These are phyloP conservation scores for Neurospora sp. DNA, from an alignment of 495 filamentous ascomycete genomes.

Conservation along the genomic window DNA sequence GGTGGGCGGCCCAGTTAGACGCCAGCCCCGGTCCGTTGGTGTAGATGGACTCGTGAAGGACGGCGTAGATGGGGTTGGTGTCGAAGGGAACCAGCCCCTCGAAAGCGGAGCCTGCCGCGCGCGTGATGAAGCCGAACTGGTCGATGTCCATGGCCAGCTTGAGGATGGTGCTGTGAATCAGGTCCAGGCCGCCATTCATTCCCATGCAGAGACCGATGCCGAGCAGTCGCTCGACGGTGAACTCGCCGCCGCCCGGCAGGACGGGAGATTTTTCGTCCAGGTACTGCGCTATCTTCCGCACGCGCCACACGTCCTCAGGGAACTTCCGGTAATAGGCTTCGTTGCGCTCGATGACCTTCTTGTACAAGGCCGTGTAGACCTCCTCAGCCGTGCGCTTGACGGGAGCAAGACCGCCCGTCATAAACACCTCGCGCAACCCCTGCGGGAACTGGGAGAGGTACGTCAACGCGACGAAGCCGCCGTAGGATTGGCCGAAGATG, in stretches of 20 bases:
- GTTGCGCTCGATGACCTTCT: slow-evolving; percentile 56
- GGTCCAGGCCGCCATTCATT: slow-evolving; percentile 61
- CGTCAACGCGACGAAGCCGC: slow-evolving; percentile 71
- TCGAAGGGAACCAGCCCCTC: slow-evolving; percentile 61
- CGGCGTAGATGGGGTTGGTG: slow-evolving; percentile 66
- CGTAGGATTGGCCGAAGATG: slow-evolving; percentile 82
- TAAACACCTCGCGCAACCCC: slow-evolving; percentile 70
- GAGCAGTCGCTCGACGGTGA: slow-evolving; percentile 63
- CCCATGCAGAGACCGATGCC: slow-evolving; percentile 71
- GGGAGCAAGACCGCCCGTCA: slow-evolving; percentile 73
- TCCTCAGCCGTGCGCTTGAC: slow-evolving; percentile 59
- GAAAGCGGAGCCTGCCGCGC: slow-evolving; percentile 55
- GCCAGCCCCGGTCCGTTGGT: slow-evolving; percentile 42
- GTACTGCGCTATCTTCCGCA: slow-evolving; percentile 55
- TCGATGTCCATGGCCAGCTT: slow-evolving; percentile 59
- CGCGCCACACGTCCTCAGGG: slow-evolving; percentile 65
- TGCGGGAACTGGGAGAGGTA: slow-evolving; percentile 77
- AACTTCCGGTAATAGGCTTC: slow-evolving; percentile 73
- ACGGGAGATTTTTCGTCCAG: slow-evolving; percentile 49
- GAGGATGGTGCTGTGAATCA: slow-evolving; percentile 60
- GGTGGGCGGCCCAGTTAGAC: slow-evolving; percentile 40
- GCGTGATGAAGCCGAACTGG: slow-evolving; percentile 60
- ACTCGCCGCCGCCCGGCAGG: slow-evolving; percentile 49
- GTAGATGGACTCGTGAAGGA: slow-evolving; percentile 82
- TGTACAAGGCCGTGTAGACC: slow-evolving; percentile 63